phyloP scores from a whole-genome alignment of 305 asterid species.

The Fraxinus latifolia region DNA sequence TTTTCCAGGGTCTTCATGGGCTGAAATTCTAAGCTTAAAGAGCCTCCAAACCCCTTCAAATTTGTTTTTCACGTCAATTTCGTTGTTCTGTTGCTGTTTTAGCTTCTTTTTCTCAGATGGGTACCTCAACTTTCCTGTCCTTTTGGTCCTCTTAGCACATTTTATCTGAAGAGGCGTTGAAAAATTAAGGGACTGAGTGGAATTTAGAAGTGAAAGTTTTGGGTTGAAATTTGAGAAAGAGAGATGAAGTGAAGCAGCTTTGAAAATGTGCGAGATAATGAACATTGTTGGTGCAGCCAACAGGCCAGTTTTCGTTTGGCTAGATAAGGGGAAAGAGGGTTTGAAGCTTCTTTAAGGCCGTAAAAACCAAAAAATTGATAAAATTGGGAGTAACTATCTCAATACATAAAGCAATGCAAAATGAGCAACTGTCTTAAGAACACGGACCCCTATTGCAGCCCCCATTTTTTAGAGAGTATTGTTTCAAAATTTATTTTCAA shows the following conservation, averaged over 20 bases:
- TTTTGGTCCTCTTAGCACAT: slow-evolving; percentile 61
- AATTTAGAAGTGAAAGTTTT: slow-evolving; percentile 26
- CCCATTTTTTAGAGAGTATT: not conserved
- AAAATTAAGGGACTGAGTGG: slow-evolving; percentile 16
- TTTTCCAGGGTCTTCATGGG: slow-evolving; percentile 86
- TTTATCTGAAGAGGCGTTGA: slow-evolving; percentile 28
- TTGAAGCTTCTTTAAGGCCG: not conserved
- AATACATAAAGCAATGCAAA: not conserved
- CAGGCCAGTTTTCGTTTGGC: not conserved
- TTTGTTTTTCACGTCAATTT: slow-evolving; percentile 31
- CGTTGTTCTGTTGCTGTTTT: slow-evolving; percentile 37
- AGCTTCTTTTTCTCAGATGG: slow-evolving; percentile 95
- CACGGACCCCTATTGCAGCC: not conserved
- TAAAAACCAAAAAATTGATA: not conserved
- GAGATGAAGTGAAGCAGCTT: slow-evolving; percentile 27
- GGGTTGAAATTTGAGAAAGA: slow-evolving; percentile 31
- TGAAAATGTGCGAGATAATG: slow-evolving; percentile 34
- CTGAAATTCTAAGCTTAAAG: slow-evolving; percentile 62
- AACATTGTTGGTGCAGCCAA: slow-evolving; percentile 32
- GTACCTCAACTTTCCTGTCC: slow-evolving; percentile 84
- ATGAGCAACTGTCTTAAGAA: not conserved
- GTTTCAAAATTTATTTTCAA: not conserved
- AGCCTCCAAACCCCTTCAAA: slow-evolving; percentile 83
- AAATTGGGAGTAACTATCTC: not conserved
- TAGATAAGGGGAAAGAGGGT: slow-evolving; percentile 14